Conservation (phyloP, 768 basidiomycete species). For the Russula sp. region DNA sequence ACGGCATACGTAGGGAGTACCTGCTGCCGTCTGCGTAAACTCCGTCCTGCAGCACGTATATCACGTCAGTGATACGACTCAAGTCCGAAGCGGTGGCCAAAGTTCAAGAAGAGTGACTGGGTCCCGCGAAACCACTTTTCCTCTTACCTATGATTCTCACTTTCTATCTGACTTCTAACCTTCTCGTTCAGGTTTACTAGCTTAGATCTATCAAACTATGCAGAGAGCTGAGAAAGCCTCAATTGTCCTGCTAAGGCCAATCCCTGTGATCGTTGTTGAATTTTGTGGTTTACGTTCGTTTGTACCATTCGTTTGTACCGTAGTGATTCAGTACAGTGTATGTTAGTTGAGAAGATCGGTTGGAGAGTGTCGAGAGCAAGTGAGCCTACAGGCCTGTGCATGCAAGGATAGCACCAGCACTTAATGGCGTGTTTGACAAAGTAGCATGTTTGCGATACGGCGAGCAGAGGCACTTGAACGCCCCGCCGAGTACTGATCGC, state of each 20-base stretch:
- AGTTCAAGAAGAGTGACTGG: neutral
- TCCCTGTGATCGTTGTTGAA: neutral
- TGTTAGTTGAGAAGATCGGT: neutral
- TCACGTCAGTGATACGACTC: neutral
- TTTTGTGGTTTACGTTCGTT: neutral
- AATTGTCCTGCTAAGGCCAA: neutral
- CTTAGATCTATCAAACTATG: neutral
- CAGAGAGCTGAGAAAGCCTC: no score
- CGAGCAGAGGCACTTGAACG: no score
- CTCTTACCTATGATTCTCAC: neutral
- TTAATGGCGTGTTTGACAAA: no score
- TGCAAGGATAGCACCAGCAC: no score
- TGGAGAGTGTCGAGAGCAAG: no score
- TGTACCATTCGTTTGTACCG: neutral
- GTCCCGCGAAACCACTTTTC: neutral
- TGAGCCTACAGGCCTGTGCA: no score
- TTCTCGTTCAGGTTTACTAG: neutral
- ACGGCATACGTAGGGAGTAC: slow-evolving; percentile 9
- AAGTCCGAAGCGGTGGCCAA: neutral
- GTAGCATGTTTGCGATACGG: no score
- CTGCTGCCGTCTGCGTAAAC: neutral
- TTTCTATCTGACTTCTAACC: neutral
- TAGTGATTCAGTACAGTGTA: neutral
- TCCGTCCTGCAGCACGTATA: neutral
- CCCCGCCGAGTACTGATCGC: no score